phyloP scores from a whole-genome alignment of 2,329 filamentous ascomycete species.

The Fusarium pininemorale region DNA sequence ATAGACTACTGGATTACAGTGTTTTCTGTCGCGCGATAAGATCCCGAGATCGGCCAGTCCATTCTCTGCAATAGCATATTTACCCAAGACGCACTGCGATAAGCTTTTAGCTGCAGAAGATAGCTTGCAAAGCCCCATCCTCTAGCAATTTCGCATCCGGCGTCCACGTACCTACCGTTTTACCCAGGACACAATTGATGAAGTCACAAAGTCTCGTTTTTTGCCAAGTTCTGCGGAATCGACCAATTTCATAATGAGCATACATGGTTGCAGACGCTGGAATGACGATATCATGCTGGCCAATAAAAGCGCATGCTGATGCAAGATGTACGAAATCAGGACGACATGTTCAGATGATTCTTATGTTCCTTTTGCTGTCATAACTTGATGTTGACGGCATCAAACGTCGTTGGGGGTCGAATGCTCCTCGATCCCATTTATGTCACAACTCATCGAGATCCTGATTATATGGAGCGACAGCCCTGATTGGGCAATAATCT shows the following conservation, averaged over 20 bases:
- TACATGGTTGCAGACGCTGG: no score
- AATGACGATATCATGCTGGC: not conserved
- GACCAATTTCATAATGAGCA: no score
- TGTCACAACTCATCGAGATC: not conserved
- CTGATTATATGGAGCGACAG: no score
- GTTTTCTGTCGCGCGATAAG: not conserved
- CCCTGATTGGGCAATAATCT: not conserved
- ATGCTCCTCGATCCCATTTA: not conserved
- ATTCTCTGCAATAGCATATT: rapidly evolving
- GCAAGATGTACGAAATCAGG: not conserved
- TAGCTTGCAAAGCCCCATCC: no score
- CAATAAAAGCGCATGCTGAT: not conserved
- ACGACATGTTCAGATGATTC: not conserved
- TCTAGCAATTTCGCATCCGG: no score
- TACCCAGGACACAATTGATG: no score
- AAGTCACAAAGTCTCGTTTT: no score
- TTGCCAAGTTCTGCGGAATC: no score
- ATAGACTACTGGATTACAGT: not conserved
- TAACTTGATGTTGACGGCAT: not conserved
- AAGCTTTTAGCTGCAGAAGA: no score
- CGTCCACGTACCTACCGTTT: no score
- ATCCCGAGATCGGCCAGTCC: not conserved
- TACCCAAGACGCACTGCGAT: rapidly evolving
- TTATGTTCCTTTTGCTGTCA: not conserved
- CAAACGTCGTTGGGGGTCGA: not conserved